Conservation (phyloP, 2,329 filamentous ascomycete genomes). For the Penicillium sp. region DNA sequence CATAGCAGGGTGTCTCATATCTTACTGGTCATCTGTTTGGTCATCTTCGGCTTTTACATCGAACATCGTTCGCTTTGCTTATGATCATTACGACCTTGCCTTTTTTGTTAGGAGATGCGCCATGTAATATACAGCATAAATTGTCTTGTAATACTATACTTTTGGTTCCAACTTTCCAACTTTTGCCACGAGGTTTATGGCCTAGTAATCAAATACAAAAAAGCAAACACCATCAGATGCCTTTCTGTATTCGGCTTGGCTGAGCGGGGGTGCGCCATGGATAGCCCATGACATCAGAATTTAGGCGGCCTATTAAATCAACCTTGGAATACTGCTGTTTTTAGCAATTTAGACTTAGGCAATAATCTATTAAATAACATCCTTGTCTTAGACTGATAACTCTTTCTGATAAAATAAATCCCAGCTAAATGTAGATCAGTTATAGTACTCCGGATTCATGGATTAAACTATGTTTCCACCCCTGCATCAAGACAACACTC, state of each 20-base stretch:
- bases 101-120: background rate
- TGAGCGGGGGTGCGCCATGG: background rate
- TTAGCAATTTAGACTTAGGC: background rate
- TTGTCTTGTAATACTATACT: background rate
- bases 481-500: background rate
- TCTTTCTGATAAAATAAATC: too few relatives aligned
- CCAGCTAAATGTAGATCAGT: background rate
- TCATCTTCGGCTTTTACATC: background rate
- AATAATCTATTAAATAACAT: too few relatives aligned
- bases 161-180: too few relatives aligned
- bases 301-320: too few relatives aligned
- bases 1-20: conserved; percentile 11
- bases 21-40: background rate
- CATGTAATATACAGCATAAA: background rate
- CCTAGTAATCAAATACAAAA: background rate
- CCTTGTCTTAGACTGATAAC: too few relatives aligned
- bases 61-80: background rate
- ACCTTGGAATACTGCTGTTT: too few relatives aligned
- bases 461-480: background rate
- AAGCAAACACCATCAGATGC: background rate
- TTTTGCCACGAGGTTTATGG: too few relatives aligned
- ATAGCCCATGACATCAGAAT: background rate
- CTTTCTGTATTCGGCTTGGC: background rate
- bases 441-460: background rate
- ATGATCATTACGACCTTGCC: background rate